These are phyloP conservation scores for Danielia reshetovae DNA, from an alignment of 805 yeast genomes.

Conservation along the genomic window DNA sequence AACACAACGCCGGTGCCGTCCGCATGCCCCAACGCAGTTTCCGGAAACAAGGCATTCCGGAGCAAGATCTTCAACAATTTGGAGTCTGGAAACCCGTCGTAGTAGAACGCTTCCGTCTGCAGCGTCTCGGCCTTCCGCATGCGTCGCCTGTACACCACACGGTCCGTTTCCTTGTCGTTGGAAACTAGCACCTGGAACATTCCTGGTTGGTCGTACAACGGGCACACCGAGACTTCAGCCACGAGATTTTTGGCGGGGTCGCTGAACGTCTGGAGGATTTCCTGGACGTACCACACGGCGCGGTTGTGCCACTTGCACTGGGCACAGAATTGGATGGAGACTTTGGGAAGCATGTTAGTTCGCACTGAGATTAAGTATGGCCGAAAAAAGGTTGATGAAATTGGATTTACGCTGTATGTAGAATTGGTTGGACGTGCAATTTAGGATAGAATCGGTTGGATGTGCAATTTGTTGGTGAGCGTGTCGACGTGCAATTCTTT, in stretches of 20 bases:
- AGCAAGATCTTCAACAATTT: conserved; percentile 69
- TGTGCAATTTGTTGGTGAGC: too few relatives aligned
- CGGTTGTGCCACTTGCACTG: conserved; percentile 86
- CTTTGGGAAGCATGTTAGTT: conserved; percentile 43
- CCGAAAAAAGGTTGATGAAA: too few relatives aligned
- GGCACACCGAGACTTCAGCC: conserved; percentile 28
- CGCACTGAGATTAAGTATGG: too few relatives aligned
- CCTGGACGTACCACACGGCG: conserved; percentile 86
- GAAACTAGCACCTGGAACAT: conserved; percentile 13
- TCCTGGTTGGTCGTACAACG: conserved; percentile 22
- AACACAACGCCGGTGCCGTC: conserved; percentile 31
- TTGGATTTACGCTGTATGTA: too few relatives aligned
- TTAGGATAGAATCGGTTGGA: too few relatives aligned
- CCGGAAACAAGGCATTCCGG: conserved; percentile 56
- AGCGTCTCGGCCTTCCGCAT: conserved; percentile 36
- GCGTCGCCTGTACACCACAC: conserved; percentile 51
- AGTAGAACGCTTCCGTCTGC: conserved; percentile 26
- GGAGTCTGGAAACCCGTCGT: conserved; percentile 85
- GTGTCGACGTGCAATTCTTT: too few relatives aligned
- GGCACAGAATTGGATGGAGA: conserved; percentile 71
- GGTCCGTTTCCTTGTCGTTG: conserved; percentile 3
- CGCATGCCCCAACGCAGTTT: conserved; percentile 57
- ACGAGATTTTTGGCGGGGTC: conserved; percentile 32
- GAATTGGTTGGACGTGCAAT: too few relatives aligned
- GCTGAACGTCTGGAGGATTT: conserved; percentile 79